Conservation (phyloP, 1,284 basidiomycete genomes). For the Chalciporus sp. region DNA sequence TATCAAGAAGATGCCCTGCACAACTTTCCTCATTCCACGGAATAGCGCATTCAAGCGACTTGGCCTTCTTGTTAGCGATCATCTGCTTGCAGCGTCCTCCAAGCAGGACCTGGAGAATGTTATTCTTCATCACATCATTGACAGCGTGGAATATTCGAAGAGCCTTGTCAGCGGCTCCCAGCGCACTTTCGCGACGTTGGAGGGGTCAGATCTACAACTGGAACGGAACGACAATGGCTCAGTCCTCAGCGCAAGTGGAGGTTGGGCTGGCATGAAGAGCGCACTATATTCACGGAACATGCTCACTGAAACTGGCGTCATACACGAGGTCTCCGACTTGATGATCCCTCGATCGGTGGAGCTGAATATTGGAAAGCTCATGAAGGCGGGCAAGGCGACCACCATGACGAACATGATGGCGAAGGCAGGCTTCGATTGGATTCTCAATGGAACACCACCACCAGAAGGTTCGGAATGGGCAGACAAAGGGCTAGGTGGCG, state of each 20-base stretch:
- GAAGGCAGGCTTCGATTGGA: conserved; percentile 86
- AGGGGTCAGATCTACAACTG: conserved; percentile 72
- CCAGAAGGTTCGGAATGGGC: conserved; percentile 65
- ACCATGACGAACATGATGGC: conserved; percentile 87
- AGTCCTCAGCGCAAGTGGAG: conserved; percentile 67
- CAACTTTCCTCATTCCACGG: conserved; percentile 86
- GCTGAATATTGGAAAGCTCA: conserved; percentile 86
- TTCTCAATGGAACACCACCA: conserved; percentile 83
- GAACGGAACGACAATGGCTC: conserved; percentile 52
- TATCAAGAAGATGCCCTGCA: conserved; percentile 68
- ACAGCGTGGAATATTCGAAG: conserved; percentile 75
- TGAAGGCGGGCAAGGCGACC: conserved; percentile 83
- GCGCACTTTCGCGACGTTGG: conserved; percentile 70
- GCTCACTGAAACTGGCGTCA: conserved; percentile 86
- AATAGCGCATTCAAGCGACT: conserved; percentile 88
- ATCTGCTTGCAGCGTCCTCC: conserved; percentile 77
- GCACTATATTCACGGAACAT: conserved; percentile 60
- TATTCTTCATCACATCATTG: conserved; percentile 84
- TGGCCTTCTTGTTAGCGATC: conserved; percentile 83
- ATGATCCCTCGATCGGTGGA: conserved; percentile 88
- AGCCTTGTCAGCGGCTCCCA: conserved; percentile 64
- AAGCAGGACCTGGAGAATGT: conserved; percentile 82
- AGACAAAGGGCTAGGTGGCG: conserved; percentile 47
- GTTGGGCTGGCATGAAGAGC: conserved; percentile 71
- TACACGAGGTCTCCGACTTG: conserved; percentile 89